phyloP scores from a whole-genome alignment of 2,329 filamentous ascomycete genomes.

The Fusarium decemcellulare region DNA sequence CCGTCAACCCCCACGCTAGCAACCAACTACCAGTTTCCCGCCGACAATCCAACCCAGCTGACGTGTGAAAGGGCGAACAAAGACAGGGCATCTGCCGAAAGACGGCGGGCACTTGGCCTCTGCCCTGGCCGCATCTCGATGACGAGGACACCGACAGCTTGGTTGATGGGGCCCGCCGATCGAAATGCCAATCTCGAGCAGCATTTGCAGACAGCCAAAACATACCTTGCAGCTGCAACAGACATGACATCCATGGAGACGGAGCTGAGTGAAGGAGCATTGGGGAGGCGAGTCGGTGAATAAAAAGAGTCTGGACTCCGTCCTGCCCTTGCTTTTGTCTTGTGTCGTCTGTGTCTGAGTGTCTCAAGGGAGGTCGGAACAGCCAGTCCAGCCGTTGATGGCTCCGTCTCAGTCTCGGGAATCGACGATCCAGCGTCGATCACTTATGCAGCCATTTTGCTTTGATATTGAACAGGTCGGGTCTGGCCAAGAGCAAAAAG shows the following conservation, averaged over 20 bases:
- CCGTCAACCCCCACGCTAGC: background rate
- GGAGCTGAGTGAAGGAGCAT: no score
- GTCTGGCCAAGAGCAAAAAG: background rate
- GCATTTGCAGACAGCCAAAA: background rate
- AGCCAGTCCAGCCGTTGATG: conserved; percentile 14
- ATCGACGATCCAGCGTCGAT: conserved; percentile 41
- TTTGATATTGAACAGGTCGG: background rate
- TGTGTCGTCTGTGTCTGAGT: background rate
- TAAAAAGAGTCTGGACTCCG: background rate
- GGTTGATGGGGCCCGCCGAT: conserved; percentile 17
- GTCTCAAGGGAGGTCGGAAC: conserved; percentile 12
- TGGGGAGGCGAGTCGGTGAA: background rate
- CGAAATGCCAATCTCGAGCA: conserved; percentile 14
- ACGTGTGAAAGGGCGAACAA: background rate
- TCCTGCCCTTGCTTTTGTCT: background rate
- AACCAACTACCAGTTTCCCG: background rate
- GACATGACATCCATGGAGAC: background rate
- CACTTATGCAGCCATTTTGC: conserved; percentile 26
- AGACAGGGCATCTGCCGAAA: conserved; percentile 4
- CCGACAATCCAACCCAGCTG: conserved; percentile 1
- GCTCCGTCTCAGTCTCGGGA: conserved; percentile 32
- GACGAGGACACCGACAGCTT: conserved; percentile 10
- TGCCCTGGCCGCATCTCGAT: conserved; percentile 3
- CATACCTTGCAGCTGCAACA: background rate
- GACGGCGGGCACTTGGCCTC: background rate